phyloP scores from a whole-genome alignment of 2,329 filamentous ascomycete species.

The Colletotrichum truncatum region DNA sequence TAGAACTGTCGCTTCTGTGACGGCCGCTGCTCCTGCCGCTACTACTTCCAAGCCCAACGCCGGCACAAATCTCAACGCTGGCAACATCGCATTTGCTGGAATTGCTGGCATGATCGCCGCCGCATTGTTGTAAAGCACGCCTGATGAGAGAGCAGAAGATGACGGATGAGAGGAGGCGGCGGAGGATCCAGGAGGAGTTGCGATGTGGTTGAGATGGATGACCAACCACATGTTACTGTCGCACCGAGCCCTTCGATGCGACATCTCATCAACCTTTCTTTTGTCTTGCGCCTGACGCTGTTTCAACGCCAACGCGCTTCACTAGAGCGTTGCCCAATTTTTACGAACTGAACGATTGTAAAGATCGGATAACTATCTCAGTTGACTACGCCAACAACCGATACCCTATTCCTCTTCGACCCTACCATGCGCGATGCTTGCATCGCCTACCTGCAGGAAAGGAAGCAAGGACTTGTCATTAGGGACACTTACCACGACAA shows the following conservation, averaged over 20 bases:
- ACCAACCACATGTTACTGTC: not conserved
- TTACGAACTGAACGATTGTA: conserved; percentile 22
- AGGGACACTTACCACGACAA: conserved; percentile 24
- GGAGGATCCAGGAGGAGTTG: not conserved
- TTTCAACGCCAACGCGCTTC: not conserved
- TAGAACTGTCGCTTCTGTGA: conserved; percentile 21
- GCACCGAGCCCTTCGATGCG: conserved; percentile 26
- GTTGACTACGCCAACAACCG: conserved; percentile 14
- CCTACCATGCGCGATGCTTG: conserved; percentile 20
- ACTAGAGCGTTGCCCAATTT: not conserved
- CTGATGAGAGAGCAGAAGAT: not conserved
- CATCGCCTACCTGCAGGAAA: conserved; percentile 29
- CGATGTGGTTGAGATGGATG: conserved; percentile 1
- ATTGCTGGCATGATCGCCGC: conserved; percentile 59
- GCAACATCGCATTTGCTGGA: conserved; percentile 57
- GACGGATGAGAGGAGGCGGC: not conserved
- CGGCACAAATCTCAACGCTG: conserved; percentile 49
- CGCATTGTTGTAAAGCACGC: conserved; percentile 57
- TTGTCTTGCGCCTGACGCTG: conserved; percentile 6
- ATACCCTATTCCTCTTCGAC: conserved; percentile 25
- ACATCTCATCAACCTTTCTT: conserved; percentile 20
- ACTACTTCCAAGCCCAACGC: conserved; percentile 37
- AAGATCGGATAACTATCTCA: conserved; percentile 11
- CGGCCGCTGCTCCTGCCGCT: conserved; percentile 33
- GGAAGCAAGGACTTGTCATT: conserved; percentile 22